Conservation (phyloP, 2,329 filamentous ascomycete genomes). For the Cytospora mali region DNA sequence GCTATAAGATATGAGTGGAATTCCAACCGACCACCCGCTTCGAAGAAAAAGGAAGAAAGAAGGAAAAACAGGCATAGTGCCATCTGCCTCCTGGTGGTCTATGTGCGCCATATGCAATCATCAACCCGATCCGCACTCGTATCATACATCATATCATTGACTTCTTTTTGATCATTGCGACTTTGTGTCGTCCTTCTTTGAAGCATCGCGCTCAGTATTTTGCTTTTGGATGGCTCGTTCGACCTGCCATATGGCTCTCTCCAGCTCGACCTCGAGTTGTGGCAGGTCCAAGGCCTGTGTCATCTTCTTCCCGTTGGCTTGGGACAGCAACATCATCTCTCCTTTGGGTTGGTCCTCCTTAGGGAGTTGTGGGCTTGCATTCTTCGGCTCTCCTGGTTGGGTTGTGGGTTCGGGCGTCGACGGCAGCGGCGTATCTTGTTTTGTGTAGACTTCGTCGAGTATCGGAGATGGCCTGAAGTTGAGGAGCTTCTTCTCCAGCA, state of each 20-base stretch:
- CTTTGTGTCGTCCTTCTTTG: constrained; percentile 24
- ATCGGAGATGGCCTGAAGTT: constrained; percentile 64
- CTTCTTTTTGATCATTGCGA: constrained; percentile 23
- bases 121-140: constrained; percentile 10
- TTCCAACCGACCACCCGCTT: constrained; percentile 4
- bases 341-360: constrained; percentile 34
- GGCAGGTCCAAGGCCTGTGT: constrained; percentile 64
- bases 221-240: constrained; percentile 50
- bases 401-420: constrained; percentile 35
- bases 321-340: constrained; percentile 47
- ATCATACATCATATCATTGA: constrained; percentile 20
- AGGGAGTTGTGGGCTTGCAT: constrained; percentile 31
- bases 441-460: constrained; percentile 73
- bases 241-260: constrained; percentile 77
- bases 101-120: constrained; percentile 15
- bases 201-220: constrained; percentile 29
- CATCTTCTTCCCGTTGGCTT: constrained; percentile 39
- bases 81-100: too few species aligned
- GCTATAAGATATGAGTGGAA: constrained; percentile 15
- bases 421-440: constrained; percentile 34
- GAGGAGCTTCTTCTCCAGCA: constrained; percentile 74
- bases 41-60: too few species aligned
- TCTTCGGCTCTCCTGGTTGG: constrained; percentile 29
- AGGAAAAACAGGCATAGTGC: too few species aligned
- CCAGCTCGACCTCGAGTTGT: constrained; percentile 71